Percentiles rank a stretch among this genome's conserved stretches.
Conservation (phyloP, 345 rosid species). For the Mercurialis annua region DNA sequence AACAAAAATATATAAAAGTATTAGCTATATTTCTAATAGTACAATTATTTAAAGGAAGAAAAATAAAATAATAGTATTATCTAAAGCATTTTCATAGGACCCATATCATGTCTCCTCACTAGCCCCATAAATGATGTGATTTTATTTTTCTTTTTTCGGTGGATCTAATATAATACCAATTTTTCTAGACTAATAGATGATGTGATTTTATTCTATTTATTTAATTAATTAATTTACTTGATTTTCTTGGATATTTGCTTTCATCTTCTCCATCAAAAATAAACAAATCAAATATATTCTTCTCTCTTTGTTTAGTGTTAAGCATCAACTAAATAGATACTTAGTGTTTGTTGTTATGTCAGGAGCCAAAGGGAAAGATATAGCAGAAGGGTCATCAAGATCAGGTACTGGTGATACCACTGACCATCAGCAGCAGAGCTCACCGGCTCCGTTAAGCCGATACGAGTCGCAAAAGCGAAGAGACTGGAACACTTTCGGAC, state of each 20-base stretch:
- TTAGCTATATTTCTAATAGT: slow-evolving; percentile 52
- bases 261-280: background rate
- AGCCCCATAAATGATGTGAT: slow-evolving; percentile 37
- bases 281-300: slow-evolving; percentile 6
- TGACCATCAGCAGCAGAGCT: background rate
- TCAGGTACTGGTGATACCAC: background rate
- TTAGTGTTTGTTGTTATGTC: slow-evolving; percentile 15
- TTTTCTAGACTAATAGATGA: no score
- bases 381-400: slow-evolving; percentile 53
- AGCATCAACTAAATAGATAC: background rate
- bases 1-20: slow-evolving; percentile 44
- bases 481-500: slow-evolving; percentile 94
- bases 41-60: slow-evolving; percentile 55
- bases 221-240: background rate
- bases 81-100: slow-evolving; percentile 64
- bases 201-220: slow-evolving; percentile 24
- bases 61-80: slow-evolving; percentile 46
- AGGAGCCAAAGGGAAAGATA: slow-evolving; percentile 55
- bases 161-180: no score
- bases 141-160: slow-evolving; percentile 4
- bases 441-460: slow-evolving; percentile 57
- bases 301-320: background rate
- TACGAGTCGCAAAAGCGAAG: slow-evolving; percentile 81
- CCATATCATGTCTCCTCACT: slow-evolving; percentile 56
- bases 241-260: slow-evolving; percentile 13